Base-by-base conservation (phyloP, 2,329 filamentous ascomycete species). In the Zymoseptoria passerinii region DNA sequence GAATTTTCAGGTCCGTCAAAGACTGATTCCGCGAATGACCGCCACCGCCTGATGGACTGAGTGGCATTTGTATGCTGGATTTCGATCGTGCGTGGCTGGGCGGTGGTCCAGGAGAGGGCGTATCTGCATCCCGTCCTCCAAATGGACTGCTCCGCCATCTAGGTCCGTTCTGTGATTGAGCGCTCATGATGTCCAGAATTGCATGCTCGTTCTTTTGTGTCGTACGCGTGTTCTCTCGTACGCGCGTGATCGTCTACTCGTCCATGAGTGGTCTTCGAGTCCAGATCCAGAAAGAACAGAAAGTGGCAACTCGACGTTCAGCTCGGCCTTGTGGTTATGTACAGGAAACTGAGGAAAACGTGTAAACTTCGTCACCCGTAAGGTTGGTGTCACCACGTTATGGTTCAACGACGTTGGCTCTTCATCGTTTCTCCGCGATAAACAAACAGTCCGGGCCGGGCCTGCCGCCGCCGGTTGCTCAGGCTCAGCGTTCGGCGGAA, bases 61-160 rank as follows among this genome's bases (percentile, higher is more conserved):
- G 79, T n/a, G 85, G 82, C 50, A 84, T 79, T 68, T 91, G 83
- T 59, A 92, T 78, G 58, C 84, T 83, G 2, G 91, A 95, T 71
- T 90, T 92, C 8, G 90, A 89, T 65, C 90, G 77, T 54, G 73
- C 76, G 63, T 79, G 77, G 56, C 75, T 68, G 48, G 73, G 72
- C 52, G 73, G 76, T 40, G 84, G 80, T 53, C 77, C 80, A 49
- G 87, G 82, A 29, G 89, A 88, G 20, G 86, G 81, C 16, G 88
- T 87, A 50, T 80, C 77, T 55, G 84, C 78, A 64, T 74, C 84
- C 57, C 55, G 44, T 70, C 90, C 83, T 60, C 81, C 80, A 72
- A 96, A 95, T 16, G 89, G 88, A 75, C 90, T 92, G 71, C 85
- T 88, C 68, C 90, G 86, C 78, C 86, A 89, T 72, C 87, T 83